phyloP scores from a whole-genome alignment of 345 rosid species.

The Erodium maritimum region DNA sequence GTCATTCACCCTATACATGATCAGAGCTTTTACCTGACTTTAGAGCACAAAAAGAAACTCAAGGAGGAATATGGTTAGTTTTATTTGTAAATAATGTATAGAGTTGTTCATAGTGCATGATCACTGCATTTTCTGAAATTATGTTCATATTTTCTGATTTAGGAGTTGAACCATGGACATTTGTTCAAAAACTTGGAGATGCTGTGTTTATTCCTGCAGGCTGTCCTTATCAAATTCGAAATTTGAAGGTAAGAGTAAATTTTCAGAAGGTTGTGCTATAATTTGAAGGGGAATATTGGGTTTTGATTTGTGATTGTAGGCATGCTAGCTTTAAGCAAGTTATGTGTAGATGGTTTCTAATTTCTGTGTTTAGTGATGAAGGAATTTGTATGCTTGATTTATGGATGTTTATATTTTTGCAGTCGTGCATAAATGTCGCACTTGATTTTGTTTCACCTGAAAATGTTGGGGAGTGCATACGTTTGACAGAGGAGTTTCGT shows the following conservation, averaged over 20 bases:
- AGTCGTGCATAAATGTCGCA: slow-evolving; percentile 46
- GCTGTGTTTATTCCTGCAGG: slow-evolving; percentile 65
- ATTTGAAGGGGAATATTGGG: too few relatives aligned
- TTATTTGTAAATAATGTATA: background rate
- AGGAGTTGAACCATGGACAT: slow-evolving; percentile 68
- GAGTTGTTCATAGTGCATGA: background rate
- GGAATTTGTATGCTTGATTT: background rate
- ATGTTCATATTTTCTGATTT: background rate
- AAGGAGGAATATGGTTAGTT: slow-evolving; percentile 65
- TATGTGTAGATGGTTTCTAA: too few relatives aligned
- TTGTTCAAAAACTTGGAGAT: slow-evolving; percentile 50
- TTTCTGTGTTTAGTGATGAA: background rate
- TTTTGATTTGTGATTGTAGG: too few relatives aligned
- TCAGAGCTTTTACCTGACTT: slow-evolving; percentile 48
- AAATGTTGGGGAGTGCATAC: slow-evolving; percentile 40
- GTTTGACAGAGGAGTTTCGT: slow-evolving; percentile 45
- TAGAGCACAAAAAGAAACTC: slow-evolving; percentile 49
- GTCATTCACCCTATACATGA: slow-evolving; percentile 68
- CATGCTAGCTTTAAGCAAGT: background rate
- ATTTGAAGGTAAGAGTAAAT: slow-evolving; percentile 33
- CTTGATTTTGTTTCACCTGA: slow-evolving; percentile 50
- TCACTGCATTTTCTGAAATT: background rate
- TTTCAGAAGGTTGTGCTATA: background rate
- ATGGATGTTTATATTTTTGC: background rate
- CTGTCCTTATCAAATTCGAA: slow-evolving; percentile 65